A percentile compares a stretch with the other conserved stretches of the same genome.
Evolutionary conservation across 2,329 filamentous ascomycete genomes (phyloP).

Genomic region (Fusarium cyanostomum): DNA sequence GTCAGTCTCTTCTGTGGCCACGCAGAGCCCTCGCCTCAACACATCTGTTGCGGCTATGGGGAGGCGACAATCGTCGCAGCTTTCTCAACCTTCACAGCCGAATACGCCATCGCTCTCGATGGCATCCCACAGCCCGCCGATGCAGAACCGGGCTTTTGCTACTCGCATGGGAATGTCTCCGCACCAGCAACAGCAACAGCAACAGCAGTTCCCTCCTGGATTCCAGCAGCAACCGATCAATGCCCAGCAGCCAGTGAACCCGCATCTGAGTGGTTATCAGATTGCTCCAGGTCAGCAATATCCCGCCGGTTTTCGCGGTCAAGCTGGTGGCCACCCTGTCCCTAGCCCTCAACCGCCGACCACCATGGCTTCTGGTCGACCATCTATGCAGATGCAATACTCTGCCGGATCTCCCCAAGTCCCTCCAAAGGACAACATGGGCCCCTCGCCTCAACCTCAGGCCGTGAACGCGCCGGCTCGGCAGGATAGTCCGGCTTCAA

Average conservation of each 20-base stretch:
- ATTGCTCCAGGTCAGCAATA: conserved; percentile 26
- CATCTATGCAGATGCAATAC: conserved; percentile 31
- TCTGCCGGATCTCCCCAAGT: conserved; percentile 12
- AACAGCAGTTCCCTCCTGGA: conserved; percentile 19
- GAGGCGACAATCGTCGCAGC: conserved; percentile 27
- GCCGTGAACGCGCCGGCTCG: conserved; percentile 18
- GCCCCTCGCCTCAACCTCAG: conserved; percentile 11
- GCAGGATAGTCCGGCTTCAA: conserved; percentile 40
- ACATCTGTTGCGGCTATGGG: conserved; percentile 17
- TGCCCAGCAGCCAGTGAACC: not conserved
- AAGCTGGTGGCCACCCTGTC: conserved; percentile 11
- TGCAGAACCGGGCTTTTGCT: conserved; percentile 23
- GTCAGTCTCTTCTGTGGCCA: conserved; percentile 39
- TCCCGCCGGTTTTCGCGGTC: conserved; percentile 8
- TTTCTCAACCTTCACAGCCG: conserved; percentile 7
- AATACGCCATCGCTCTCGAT: conserved; percentile 23
- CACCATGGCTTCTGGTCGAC: conserved; percentile 17
- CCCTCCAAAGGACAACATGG: conserved; percentile 22
- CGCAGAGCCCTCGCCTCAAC: conserved; percentile 39
- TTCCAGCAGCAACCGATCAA: conserved; percentile 17
- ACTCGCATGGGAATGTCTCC: conserved; percentile 21
- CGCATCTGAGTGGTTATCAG: conserved; percentile 20
- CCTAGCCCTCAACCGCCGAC: conserved; percentile 23
- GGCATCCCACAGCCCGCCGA: conserved; percentile 24
- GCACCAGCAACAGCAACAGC: conserved; percentile 28